These are phyloP conservation scores for Elasticomyces elasticus DNA, from an alignment of 495 filamentous ascomycete genomes.

Conservation along the genomic window DNA sequence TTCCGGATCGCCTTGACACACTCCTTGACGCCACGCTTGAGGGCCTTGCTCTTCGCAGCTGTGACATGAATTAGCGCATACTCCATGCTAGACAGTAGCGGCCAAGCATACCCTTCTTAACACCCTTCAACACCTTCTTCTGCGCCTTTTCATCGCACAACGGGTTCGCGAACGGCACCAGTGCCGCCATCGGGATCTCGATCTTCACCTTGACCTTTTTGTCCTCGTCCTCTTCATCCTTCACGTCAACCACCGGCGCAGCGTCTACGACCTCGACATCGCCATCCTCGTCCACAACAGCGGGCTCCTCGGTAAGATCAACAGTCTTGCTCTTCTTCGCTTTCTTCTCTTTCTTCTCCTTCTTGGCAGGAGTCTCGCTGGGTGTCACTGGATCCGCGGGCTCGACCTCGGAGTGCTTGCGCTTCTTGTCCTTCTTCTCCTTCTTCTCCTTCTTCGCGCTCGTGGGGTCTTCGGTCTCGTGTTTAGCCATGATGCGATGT, in stretches of 20 bases:
- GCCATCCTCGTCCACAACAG: slow-evolving; percentile 6
- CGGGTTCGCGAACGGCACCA: slow-evolving; percentile 90
- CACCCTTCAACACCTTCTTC: slow-evolving; percentile 87
- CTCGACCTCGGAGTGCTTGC: slow-evolving; percentile 11
- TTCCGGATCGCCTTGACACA: slow-evolving; percentile 95
- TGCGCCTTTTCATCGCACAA: slow-evolving; percentile 80
- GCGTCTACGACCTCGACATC: slow-evolving; percentile 5
- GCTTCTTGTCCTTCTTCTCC: slow-evolving; percentile 56
- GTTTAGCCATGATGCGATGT: slow-evolving; percentile 36
- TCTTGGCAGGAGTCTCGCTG: slow-evolving; percentile 27
- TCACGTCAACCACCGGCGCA: slow-evolving; percentile 5
- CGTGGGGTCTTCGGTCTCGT: slow-evolving; percentile 21
- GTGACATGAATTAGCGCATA: slow-evolving; percentile 4
- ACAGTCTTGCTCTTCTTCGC: slow-evolving; percentile 53
- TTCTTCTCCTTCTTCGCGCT: slow-evolving; percentile 56
- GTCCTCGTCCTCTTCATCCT: slow-evolving; percentile 10
- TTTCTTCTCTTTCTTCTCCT: slow-evolving; percentile 60
- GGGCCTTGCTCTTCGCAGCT: slow-evolving; percentile 86
- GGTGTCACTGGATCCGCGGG: background rate
- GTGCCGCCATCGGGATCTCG: slow-evolving; percentile 47
- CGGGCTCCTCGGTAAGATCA: background rate
- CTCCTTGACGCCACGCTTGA: slow-evolving; percentile 97
- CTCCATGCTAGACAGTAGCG: too few species aligned
- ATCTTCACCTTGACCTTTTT: slow-evolving; percentile 3
- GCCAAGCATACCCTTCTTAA: slow-evolving; percentile 82